Evolutionary conservation across 2,329 filamentous ascomycete genomes (phyloP).

Genomic region (Pestalotiopsis fici): DNA sequence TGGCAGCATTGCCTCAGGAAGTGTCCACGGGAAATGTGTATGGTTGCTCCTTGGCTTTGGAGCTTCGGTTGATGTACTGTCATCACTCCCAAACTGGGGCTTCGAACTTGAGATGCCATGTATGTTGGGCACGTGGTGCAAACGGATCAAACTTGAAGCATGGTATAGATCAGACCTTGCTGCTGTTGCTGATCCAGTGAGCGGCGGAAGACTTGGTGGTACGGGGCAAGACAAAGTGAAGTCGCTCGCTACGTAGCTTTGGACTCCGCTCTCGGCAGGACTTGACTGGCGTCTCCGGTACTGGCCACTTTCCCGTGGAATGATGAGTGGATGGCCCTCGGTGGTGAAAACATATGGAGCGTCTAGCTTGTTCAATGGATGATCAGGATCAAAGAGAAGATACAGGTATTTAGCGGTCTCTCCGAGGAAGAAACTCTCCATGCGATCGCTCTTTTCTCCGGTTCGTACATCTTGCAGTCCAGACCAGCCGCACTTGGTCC

Average conservation of each 20-base stretch:
- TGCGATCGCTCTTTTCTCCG: slow-evolving; percentile 87
- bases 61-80: slow-evolving; percentile 11
- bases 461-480: slow-evolving; percentile 80
- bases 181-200: slow-evolving; percentile 79
- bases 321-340: slow-evolving; percentile 89
- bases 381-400: slow-evolving; percentile 80
- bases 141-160: slow-evolving; percentile 79
- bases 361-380: slow-evolving; percentile 86
- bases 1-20: slow-evolving; percentile 76
- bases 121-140: slow-evolving; percentile 74
- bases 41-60: slow-evolving; percentile 68
- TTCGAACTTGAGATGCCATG: slow-evolving; percentile 38
- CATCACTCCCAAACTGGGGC: slow-evolving; percentile 12
- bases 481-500: slow-evolving; percentile 91
- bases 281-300: slow-evolving; percentile 23
- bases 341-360: slow-evolving; percentile 92
- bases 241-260: slow-evolving; percentile 40
- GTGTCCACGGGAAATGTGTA: slow-evolving; percentile 90
- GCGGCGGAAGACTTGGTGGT: slow-evolving; percentile 57
- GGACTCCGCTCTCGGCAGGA: slow-evolving; percentile 22
- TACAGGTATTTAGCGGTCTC: slow-evolving; percentile 97
- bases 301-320: slow-evolving; percentile 56
- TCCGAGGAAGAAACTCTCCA: slow-evolving; percentile 98
- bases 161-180: slow-evolving; percentile 83
- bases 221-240: slow-evolving; percentile 68